phyloP scores from a whole-genome alignment of 2,329 filamentous ascomycete species.

The Cercospora nicotianae region DNA sequence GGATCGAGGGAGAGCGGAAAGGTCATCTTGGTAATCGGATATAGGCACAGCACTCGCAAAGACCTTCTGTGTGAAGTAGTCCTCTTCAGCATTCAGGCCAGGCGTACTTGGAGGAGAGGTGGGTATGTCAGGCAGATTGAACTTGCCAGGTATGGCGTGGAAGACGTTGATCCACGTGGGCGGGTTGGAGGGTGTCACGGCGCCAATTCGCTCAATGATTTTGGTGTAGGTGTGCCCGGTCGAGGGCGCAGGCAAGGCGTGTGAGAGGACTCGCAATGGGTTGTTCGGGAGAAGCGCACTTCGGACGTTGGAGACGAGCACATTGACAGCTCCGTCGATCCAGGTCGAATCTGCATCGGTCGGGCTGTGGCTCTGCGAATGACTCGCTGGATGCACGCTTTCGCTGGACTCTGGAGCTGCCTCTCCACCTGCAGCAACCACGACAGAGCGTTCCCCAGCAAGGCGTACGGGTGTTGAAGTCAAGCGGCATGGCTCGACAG shows the following conservation, averaged over 20 bases:
- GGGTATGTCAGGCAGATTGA: conserved; percentile 62
- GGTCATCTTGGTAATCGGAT: conserved; percentile 58
- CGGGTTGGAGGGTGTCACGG: conserved; percentile 50
- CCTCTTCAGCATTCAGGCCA: conserved; percentile 50
- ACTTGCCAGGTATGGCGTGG: conserved; percentile 62
- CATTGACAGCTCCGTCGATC: conserved; percentile 34
- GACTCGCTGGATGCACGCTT: conserved; percentile 8
- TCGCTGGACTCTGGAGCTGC: not conserved
- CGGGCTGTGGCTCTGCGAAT: not conserved
- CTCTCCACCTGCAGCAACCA: not conserved
- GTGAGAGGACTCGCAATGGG: conserved; percentile 59
- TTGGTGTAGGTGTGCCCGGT: conserved; percentile 54
- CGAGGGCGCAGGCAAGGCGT: conserved; percentile 60
- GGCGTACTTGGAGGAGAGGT: conserved; percentile 64
- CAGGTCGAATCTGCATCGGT: conserved; percentile 20
- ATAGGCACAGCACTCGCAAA: conserved; percentile 64
- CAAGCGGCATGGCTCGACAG: conserved; percentile 39
- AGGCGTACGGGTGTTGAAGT: not conserved
- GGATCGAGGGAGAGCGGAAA: conserved; percentile 51
- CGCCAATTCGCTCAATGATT: conserved; percentile 58
- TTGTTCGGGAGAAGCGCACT: conserved; percentile 38
- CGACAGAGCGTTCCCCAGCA: not conserved
- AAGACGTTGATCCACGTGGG: conserved; percentile 64
- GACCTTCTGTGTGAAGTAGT: conserved; percentile 62
- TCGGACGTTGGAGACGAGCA: conserved; percentile 39